Evolutionary conservation across 805 yeast species (phyloP).

Genomic region (Ogataea glucozyma): DNA sequence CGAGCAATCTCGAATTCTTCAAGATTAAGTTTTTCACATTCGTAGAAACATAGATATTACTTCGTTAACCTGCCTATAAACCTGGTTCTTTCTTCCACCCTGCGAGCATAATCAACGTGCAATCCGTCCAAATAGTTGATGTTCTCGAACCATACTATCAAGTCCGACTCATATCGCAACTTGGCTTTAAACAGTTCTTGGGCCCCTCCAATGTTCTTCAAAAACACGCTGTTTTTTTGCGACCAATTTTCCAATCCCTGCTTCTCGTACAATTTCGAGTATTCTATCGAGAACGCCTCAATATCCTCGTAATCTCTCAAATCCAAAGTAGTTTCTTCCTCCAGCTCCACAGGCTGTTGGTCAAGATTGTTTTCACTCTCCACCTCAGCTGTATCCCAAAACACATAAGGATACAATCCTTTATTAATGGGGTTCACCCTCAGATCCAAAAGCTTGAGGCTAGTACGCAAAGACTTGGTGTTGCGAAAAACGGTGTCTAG

Average conservation of each 20-base stretch:
- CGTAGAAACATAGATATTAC: too few species aligned
- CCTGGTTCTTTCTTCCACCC: slow-evolving; percentile 10
- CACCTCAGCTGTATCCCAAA: slow-evolving; percentile 37
- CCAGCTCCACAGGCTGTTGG: slow-evolving; percentile 18
- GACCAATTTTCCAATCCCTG: slow-evolving; percentile 42
- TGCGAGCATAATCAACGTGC: slow-evolving; percentile 16
- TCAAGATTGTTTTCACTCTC: slow-evolving; percentile 12
- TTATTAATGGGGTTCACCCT: slow-evolving; percentile 51
- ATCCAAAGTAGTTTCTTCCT: slow-evolving; percentile 38
- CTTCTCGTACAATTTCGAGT: slow-evolving; percentile 40
- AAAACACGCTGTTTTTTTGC: slow-evolving; percentile 35
- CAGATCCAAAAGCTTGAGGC: slow-evolving; percentile 44
- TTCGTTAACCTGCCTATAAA: slow-evolving; percentile 4
- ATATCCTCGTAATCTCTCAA: slow-evolving; percentile 52
- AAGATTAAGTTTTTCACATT: too few species aligned
- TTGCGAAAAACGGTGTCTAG: slow-evolving; percentile 37
- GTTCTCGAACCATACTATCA: slow-evolving; percentile 31
- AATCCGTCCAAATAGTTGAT: slow-evolving; percentile 33
- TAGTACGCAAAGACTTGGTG: slow-evolving; percentile 32
- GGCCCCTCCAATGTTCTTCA: slow-evolving; percentile 4
- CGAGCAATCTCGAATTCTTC: too few species aligned
- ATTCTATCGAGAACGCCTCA: slow-evolving; percentile 51
- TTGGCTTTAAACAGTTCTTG: slow-evolving; percentile 1
- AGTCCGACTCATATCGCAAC: slow-evolving; percentile 20
- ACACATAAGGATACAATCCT: slow-evolving; percentile 53